phyloP scores from a whole-genome alignment of 1,284 basidiomycete species.

The Apiotrichum montevideense region DNA sequence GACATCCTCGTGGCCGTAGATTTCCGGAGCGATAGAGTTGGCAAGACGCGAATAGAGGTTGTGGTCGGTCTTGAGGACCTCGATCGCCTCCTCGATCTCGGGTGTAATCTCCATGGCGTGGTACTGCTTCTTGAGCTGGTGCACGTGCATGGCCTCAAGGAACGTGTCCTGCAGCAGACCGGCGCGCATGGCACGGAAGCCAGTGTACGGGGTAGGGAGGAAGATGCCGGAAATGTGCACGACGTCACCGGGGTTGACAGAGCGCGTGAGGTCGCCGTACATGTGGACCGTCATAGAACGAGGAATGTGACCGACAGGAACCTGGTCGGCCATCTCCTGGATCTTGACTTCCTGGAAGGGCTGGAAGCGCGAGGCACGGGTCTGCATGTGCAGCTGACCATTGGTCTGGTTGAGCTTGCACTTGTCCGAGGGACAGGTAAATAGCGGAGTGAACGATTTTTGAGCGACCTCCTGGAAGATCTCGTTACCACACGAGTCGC shows the following conservation, averaged over 20 bases:
- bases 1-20: slow-evolving; percentile 95
- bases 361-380: slow-evolving; percentile 90
- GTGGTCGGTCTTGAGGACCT: slow-evolving; percentile 66
- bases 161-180: slow-evolving; percentile 97
- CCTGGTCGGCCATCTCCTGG: slow-evolving; percentile 99
- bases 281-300: slow-evolving; percentile 96
- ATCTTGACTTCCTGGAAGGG: slow-evolving; percentile 99
- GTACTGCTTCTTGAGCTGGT: slow-evolving; percentile 98
- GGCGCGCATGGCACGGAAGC: slow-evolving; percentile 81
- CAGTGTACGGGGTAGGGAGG: slow-evolving; percentile 82
- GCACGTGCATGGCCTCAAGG: slow-evolving; percentile 82
- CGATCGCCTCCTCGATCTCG: slow-evolving; percentile 67
- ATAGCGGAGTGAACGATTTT: slow-evolving; percentile 83
- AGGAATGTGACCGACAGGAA: slow-evolving; percentile 97
- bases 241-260: slow-evolving; percentile 92
- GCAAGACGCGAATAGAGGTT: slow-evolving; percentile 63
- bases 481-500: slow-evolving; percentile 95
- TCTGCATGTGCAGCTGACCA: slow-evolving; percentile 96
- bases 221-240: slow-evolving; percentile 86
- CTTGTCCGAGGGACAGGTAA: slow-evolving; percentile 76
- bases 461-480: slow-evolving; percentile 97
- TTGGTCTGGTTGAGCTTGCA: slow-evolving; percentile 83
- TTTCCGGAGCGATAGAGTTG: slow-evolving; percentile 87
- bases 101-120: slow-evolving; percentile 87
- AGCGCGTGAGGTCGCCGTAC: slow-evolving; percentile 79